A percentile compares a stretch with the other conserved stretches of the same genome.
These are phyloP conservation scores for Elsinoe perseae DNA, from an alignment of 2,329 filamentous ascomycete species.

Conservation along the genomic window DNA sequence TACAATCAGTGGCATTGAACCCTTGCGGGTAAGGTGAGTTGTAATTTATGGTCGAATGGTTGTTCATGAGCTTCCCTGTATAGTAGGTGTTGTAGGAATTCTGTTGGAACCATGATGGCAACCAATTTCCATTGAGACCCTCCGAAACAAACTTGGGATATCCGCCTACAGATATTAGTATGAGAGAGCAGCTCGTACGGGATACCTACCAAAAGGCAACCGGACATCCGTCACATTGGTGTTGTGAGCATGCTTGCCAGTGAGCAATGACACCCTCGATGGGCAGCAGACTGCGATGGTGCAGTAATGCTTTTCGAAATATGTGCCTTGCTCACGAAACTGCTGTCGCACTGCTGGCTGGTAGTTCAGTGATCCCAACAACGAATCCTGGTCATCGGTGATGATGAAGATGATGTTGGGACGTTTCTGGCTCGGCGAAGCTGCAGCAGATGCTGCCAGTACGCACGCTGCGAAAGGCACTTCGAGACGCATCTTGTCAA, in stretches of 20 bases:
- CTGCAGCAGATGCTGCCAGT: not conserved
- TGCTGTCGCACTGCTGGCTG: constrained; percentile 52
- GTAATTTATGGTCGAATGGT: constrained; percentile 54
- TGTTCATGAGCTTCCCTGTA: constrained; percentile 62
- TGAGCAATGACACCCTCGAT: constrained; percentile 56
- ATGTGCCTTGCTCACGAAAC: constrained; percentile 50
- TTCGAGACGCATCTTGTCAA: not conserved
- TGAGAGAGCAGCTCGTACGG: constrained; percentile 17
- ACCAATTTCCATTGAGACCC: constrained; percentile 58
- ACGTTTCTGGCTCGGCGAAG: constrained; percentile 16
- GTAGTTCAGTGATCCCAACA: constrained; percentile 54
- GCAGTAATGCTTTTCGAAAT: constrained; percentile 54
- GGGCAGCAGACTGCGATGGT: constrained; percentile 60
- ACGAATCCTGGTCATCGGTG: constrained; percentile 60
- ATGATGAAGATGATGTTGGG: constrained; percentile 61
- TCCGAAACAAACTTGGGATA: constrained; percentile 59
- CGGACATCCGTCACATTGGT: constrained; percentile 56
- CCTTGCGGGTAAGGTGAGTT: constrained; percentile 50
- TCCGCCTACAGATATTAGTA: constrained; percentile 33
- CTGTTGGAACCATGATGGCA: constrained; percentile 61
- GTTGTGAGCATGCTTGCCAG: constrained; percentile 59
- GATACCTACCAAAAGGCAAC: constrained; percentile 41
- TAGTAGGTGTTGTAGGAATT: constrained; percentile 66
- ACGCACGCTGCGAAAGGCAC: not conserved
- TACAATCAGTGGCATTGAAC: constrained; percentile 41